Percentiles rank a stretch among this genome's conserved stretches.
These are phyloP conservation scores for Eucalyptus albens DNA, from an alignment of 345 rosid genomes.

Conservation along the genomic window DNA sequence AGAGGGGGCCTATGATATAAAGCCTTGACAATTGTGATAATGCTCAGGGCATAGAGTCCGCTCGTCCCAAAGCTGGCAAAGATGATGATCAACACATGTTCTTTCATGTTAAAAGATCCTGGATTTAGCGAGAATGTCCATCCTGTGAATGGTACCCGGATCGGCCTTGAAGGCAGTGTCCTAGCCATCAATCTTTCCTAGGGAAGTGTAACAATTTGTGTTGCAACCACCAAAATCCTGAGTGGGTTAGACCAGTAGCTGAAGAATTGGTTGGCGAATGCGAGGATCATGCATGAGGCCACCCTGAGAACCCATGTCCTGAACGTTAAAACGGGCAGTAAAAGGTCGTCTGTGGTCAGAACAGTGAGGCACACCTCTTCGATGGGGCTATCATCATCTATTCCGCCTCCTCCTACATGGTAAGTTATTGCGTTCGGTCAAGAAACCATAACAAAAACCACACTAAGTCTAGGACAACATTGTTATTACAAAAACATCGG, in stretches of 20 bases:
- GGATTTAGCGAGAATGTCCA: constrained; percentile 40
- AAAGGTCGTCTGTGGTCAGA: constrained; percentile 39
- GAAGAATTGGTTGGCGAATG: constrained; percentile 49
- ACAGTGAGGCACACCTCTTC: constrained; percentile 53
- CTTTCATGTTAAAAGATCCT: constrained; percentile 39
- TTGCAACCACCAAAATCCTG: constrained; percentile 13
- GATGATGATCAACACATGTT: constrained; percentile 45
- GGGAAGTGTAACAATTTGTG: constrained; percentile 36
- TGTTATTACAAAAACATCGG: background rate
- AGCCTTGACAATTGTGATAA: constrained; percentile 26
- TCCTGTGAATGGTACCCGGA: constrained; percentile 11
- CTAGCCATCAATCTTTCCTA: constrained; percentile 33
- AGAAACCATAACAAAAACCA: background rate
- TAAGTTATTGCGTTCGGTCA: background rate
- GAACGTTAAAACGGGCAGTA: constrained; percentile 27
- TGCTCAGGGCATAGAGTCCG: constrained; percentile 26
- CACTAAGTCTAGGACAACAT: background rate
- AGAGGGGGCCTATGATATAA: too few relatives aligned
- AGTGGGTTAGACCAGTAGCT: constrained; percentile 30
- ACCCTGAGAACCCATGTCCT: constrained; percentile 51
- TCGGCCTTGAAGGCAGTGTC: constrained; percentile 21
- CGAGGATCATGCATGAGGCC: constrained; percentile 20
- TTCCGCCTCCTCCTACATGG: constrained; percentile 4
- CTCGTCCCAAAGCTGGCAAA: constrained; percentile 38
- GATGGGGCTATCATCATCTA: constrained; percentile 36